Conservation (phyloP, 139 green algal genomes). For the Micromonas pusilla region DNA sequence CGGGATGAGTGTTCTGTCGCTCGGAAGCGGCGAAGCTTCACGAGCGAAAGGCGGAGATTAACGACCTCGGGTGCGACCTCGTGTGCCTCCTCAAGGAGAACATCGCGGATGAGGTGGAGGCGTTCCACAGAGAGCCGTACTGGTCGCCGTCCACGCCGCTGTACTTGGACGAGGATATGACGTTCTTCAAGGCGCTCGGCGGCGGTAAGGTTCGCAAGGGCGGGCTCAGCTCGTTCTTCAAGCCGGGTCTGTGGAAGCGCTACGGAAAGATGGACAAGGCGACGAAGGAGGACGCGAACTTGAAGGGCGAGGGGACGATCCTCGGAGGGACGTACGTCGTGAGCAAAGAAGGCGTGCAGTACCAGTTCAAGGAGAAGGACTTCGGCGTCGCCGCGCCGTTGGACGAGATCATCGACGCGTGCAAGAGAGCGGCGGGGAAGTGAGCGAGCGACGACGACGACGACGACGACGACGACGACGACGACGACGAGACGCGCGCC, state of each 20-base stretch:
- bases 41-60: background rate
- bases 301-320: slow-evolving; percentile 20
- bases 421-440: background rate
- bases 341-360: background rate
- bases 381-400: slow-evolving; percentile 11
- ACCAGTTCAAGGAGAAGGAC: slow-evolving; percentile 9
- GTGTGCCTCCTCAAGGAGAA: slow-evolving; percentile 21
- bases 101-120: slow-evolving; percentile 4
- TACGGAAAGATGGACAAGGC: background rate
- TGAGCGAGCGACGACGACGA: background rate
- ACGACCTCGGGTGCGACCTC: slow-evolving; percentile 6
- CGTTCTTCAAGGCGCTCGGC: slow-evolving; percentile 18
- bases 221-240: slow-evolving; percentile 7
- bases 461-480: background rate
- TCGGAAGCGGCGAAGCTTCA: background rate
- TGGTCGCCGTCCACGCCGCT: background rate
- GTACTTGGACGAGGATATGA: slow-evolving; percentile 18
- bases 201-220: slow-evolving; percentile 6
- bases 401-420: slow-evolving; percentile 8
- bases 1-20: slow-evolving; percentile 25
- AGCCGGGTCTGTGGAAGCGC: slow-evolving; percentile 9
- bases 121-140: background rate
- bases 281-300: background rate
- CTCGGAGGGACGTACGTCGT: slow-evolving; percentile 13
- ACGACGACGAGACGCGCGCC: background rate